phyloP scores from a whole-genome alignment of 441 rosid species.

The Populus hybrid region DNA sequence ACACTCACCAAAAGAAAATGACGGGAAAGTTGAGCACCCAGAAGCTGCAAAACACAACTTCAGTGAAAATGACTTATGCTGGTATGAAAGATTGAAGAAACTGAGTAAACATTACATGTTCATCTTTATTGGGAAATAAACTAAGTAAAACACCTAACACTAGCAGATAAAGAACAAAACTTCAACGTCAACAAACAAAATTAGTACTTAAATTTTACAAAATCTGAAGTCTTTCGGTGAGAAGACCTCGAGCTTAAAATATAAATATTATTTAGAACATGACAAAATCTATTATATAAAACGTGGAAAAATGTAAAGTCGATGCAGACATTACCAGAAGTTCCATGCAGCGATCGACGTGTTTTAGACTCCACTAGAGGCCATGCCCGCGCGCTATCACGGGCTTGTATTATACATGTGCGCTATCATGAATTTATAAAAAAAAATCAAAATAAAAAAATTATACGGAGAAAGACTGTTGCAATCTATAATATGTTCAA shows the following conservation, averaged over 20 bases:
- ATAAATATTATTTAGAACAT: background rate
- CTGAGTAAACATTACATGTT: background rate
- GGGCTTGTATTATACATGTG: too few species aligned
- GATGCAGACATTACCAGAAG: background rate
- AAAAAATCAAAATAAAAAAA: too few species aligned
- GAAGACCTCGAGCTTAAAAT: background rate
- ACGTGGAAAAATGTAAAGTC: background rate
- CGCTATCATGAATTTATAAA: too few species aligned
- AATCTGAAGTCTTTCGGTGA: background rate
- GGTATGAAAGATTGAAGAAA: constrained; percentile 1
- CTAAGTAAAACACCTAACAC: background rate
- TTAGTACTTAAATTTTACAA: background rate
- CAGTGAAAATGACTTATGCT: background rate
- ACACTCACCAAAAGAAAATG: background rate
- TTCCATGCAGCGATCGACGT: background rate
- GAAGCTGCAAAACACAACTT: constrained; percentile 7
- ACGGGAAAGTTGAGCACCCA: background rate
- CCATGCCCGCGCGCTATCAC: too few species aligned
- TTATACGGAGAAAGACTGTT: too few species aligned
- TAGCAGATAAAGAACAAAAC: background rate
- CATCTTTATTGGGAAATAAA: background rate
- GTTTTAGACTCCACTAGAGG: background rate
- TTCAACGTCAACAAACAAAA: background rate
- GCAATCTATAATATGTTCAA: too few species aligned
- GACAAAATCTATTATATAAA: background rate